These are phyloP conservation scores for Monilinia fructicola DNA, from an alignment of 2,329 filamentous ascomycete genomes.

Conservation along the genomic window DNA sequence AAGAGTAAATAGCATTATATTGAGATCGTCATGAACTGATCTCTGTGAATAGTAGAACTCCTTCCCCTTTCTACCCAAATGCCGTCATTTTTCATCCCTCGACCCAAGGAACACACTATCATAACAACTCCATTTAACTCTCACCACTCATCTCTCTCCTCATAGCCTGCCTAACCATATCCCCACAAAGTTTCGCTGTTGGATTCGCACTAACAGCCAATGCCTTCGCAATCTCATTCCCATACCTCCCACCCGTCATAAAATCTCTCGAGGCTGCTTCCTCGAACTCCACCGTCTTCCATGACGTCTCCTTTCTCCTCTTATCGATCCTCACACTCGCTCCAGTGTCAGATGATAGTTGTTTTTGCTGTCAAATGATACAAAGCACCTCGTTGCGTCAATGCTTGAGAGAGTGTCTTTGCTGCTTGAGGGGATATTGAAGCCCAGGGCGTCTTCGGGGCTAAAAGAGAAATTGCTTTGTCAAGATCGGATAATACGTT, in stretches of 20 bases:
- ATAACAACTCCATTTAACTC: not conserved
- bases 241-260: constrained; percentile 62
- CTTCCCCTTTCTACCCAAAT: not conserved
- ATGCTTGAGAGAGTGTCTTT: constrained; percentile 65
- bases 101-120: not conserved
- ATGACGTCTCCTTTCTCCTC: constrained; percentile 12
- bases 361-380: constrained; percentile 58
- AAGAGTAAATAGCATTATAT: constrained; percentile 2
- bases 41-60: not conserved
- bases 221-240: constrained; percentile 63
- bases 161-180: constrained; percentile 69
- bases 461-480: constrained; percentile 57
- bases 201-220: constrained; percentile 66
- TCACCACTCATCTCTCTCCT: constrained; percentile 57
- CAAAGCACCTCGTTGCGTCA: constrained; percentile 69
- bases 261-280: constrained; percentile 63
- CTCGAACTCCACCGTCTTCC: constrained; percentile 55
- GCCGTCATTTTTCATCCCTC: not conserved
- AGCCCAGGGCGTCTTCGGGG: constrained; percentile 51
- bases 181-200: constrained; percentile 66
- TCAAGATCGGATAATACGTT: constrained; percentile 55
- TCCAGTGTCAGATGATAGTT: constrained; percentile 24
- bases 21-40: not conserved
- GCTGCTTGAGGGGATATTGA: constrained; percentile 63
- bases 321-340: constrained; percentile 29